Percentiles rank a stretch among this genome's conserved stretches.
Evolutionary conservation across 169 alveolate species (phyloP).

Genomic region (Sarcocystis neurona): DNA sequence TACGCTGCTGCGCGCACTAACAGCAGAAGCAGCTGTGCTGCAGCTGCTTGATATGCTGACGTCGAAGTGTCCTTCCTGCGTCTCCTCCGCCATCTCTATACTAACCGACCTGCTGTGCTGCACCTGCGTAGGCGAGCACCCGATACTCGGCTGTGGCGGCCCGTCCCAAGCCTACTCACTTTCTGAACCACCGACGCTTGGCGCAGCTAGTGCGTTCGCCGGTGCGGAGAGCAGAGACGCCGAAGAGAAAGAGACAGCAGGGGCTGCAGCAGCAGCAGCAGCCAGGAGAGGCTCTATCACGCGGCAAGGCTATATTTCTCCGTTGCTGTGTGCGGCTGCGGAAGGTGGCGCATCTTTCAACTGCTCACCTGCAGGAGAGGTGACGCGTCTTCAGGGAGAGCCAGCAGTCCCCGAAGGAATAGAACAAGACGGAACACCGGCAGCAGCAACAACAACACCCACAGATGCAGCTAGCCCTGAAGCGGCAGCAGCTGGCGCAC

Average conservation of each 20-base stretch:
- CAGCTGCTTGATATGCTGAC: conserved; percentile 7
- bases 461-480: too few species aligned
- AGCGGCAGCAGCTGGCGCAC: too few species aligned
- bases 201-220: not conserved
- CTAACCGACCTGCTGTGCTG: conserved; percentile 20
- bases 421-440: too few species aligned
- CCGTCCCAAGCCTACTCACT: not conserved
- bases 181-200: conserved; percentile 12
- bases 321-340: too few species aligned
- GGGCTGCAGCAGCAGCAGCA: not conserved
- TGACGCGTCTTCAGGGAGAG: too few species aligned
- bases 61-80: conserved; percentile 25
- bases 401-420: too few species aligned
- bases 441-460: too few species aligned
- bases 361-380: too few species aligned
- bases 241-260: not conserved
- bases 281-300: too few species aligned
- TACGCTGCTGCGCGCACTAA: not conserved
- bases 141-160: not conserved
- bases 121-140: conserved; percentile 25
- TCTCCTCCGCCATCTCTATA: conserved; percentile 35
- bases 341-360: too few species aligned
- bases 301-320: too few species aligned
- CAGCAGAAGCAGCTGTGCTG: not conserved
- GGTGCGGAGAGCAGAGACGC: not conserved